Evolutionary conservation across 2,329 filamentous ascomycete species (phyloP), one percentile per base, ranked within the genome.

Genomic region (Dendryphion nanum): DNA sequence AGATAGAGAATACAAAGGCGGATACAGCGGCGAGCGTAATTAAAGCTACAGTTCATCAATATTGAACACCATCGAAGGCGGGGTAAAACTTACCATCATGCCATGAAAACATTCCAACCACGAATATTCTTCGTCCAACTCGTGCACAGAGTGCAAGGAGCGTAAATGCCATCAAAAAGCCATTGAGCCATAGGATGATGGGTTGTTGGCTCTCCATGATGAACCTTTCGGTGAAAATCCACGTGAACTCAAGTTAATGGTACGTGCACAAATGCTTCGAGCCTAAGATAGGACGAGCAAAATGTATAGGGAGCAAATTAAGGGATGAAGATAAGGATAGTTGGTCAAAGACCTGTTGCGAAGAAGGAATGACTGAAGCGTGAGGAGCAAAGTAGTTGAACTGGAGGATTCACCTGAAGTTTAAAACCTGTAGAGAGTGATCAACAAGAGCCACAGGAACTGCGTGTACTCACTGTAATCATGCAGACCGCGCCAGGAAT

Each of bases 141-240:
- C 56, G 46, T 30, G 53, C 54, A 19, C 43, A 43, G 6, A 57
- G 48, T 7, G 57, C 56, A 4, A 41, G 32, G 10, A 50, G 33
- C 14, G 51, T 59, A 32, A 61, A 41, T 4, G 37, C 38, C n/a
- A 59, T 53, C 14, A 59, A 35, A n/a, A 51, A 18, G 14, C 42
- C 38, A 38, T 59, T 61, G 19, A 59, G 47, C 40, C 47, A 51
- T 13, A 59, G 24, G 18, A 57, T 53, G 26, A 44, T 37, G 8
- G 50, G 30, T 18, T 42, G 43, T 35, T 50, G 42, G 33, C 45
- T 45, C 15, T 7, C 18, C 45, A 45, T 47, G 10, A 23, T 32
- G 7, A 28, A 13, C 5, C 5, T 19, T 30, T 10, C 24, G 20
- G 8, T 8, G 6, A 12, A 5, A 14, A n/a, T 35, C 21, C 33